Evolutionary conservation across 2,329 filamentous ascomycete species (phyloP).

Genomic region (Diplodia mutila): DNA sequence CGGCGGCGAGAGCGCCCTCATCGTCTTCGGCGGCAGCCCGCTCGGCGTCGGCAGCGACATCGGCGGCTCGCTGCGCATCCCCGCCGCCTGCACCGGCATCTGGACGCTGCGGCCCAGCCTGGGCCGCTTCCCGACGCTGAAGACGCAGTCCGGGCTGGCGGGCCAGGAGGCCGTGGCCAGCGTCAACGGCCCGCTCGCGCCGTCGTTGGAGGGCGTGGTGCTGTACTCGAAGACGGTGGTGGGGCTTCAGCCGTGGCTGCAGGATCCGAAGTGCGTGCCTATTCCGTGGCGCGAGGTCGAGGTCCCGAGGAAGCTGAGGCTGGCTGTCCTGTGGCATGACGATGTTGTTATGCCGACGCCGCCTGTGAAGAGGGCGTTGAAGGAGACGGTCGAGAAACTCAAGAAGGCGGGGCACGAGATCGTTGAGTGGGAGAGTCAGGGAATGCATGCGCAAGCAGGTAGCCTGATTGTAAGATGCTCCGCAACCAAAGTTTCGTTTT

Average conservation of each 20-base stretch:
- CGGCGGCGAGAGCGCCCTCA: constrained; percentile 68
- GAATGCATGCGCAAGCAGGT: constrained; percentile 18
- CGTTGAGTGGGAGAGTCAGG: constrained; percentile 54
- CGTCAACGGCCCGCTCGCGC: constrained; percentile 66
- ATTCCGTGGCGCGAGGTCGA: constrained; percentile 57
- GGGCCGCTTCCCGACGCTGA: constrained; percentile 63
- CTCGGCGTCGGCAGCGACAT: constrained; percentile 69
- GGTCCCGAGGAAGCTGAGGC: constrained; percentile 55
- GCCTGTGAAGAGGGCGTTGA: constrained; percentile 55
- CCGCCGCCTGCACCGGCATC: constrained; percentile 62
- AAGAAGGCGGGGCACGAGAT: constrained; percentile 57
- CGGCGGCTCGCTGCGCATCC: constrained; percentile 59
- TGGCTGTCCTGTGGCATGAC: constrained; percentile 52
- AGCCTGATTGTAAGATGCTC: constrained; percentile 16
- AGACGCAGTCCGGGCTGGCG: constrained; percentile 60
- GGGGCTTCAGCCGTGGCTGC: constrained; percentile 54
- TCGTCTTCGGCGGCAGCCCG: constrained; percentile 62
- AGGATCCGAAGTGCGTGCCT: constrained; percentile 57
- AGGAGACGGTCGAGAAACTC: constrained; percentile 58
- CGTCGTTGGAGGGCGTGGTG: constrained; percentile 56
- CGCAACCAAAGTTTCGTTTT: not conserved
- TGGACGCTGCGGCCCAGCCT: constrained; percentile 61
- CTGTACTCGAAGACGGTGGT: constrained; percentile 49
- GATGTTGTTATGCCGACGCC: constrained; percentile 42
- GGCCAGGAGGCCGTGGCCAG: constrained; percentile 68